A percentile compares a stretch with the other conserved stretches of the same genome.
Conservation (phyloP, 2,329 filamentous ascomycete species). For the Parastagonospora nodorum region DNA sequence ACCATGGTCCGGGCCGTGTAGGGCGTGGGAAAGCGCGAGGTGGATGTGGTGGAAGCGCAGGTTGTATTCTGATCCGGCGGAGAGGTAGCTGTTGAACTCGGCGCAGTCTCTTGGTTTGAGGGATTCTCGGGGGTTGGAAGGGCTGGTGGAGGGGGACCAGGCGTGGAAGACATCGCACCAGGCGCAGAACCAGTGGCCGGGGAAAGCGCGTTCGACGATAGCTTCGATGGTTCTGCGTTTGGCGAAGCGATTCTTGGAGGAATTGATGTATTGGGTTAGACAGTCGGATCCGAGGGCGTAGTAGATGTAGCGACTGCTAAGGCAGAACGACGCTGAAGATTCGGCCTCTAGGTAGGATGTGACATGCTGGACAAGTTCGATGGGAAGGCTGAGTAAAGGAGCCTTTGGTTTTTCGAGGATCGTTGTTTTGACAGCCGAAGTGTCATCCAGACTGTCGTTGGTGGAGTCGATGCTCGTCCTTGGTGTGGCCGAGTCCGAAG, state of each 20-base stretch:
- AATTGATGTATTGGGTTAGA: constrained; percentile 20
- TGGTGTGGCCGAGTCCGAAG: constrained; percentile 9
- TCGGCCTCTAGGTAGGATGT: constrained; percentile 26
- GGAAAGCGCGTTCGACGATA: constrained; percentile 40
- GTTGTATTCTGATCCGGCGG: constrained; percentile 19
- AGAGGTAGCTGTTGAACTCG: constrained; percentile 34
- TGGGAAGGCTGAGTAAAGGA: constrained; percentile 29
- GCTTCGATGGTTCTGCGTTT: constrained; percentile 27
- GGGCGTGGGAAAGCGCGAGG: constrained; percentile 26
- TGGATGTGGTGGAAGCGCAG: constrained; percentile 37
- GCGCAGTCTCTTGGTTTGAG: constrained; percentile 21
- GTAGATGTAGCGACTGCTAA: constrained; percentile 32
- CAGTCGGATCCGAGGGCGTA: constrained; percentile 34
- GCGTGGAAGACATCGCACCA: constrained; percentile 42
- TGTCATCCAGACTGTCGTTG: constrained; percentile 9
- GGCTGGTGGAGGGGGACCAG: constrained; percentile 19
- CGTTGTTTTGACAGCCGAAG: constrained; percentile 2
- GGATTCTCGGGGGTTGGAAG: background rate
- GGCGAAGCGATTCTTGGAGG: constrained; percentile 20
- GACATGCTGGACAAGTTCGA: constrained; percentile 40
- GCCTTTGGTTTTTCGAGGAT: constrained; percentile 7
- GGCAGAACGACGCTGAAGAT: constrained; percentile 31
- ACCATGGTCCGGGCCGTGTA: constrained; percentile 29
- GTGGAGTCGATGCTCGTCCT: constrained; percentile 21
- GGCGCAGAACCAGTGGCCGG: constrained; percentile 39